These are phyloP conservation scores for Arabidopsis lyrata DNA, from an alignment of 441 rosid species.

Conservation along the genomic window DNA sequence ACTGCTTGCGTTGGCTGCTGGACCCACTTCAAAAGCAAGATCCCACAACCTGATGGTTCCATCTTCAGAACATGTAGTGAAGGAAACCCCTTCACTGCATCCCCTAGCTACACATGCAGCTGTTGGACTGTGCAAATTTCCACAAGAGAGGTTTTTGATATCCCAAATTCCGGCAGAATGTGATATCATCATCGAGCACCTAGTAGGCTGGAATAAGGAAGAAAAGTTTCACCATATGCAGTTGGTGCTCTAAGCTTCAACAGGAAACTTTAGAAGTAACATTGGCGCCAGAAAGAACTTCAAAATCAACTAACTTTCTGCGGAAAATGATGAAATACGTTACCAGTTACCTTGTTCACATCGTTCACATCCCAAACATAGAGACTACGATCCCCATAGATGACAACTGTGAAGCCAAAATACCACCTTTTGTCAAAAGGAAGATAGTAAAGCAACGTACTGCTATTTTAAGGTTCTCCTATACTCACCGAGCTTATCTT, in stretches of 20 bases:
- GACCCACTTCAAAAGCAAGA: slow-evolving; percentile 62
- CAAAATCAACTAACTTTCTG: slow-evolving; percentile 6
- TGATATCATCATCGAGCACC: slow-evolving; percentile 70
- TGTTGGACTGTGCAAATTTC: slow-evolving; percentile 75
- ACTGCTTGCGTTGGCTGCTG: slow-evolving; percentile 44
- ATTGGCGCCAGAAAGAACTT: slow-evolving; percentile 29
- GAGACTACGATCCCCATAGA: slow-evolving; percentile 80
- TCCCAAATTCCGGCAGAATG: slow-evolving; percentile 91
- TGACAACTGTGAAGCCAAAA: slow-evolving; percentile 66
- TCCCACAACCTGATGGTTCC: slow-evolving; percentile 91
- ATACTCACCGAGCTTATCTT: slow-evolving; percentile 70
- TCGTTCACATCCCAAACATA: slow-evolving; percentile 78
- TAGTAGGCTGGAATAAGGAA: slow-evolving; percentile 62
- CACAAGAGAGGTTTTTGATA: slow-evolving; percentile 83
- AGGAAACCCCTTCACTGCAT: slow-evolving; percentile 83
- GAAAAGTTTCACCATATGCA: slow-evolving; percentile 37
- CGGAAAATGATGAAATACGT: slow-evolving; percentile 5
- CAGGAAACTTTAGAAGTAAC: slow-evolving; percentile 30
- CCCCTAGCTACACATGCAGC: slow-evolving; percentile 83
- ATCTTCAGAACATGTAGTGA: slow-evolving; percentile 92
- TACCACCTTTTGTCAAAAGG: slow-evolving; percentile 26
- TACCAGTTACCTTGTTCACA: slow-evolving; percentile 61
- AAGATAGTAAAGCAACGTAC: slow-evolving; percentile 4
- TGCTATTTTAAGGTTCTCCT: slow-evolving; percentile 18
- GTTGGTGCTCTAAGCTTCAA: slow-evolving; percentile 36